A percentile compares a stretch with the other conserved stretches of the same genome.
Conservation (phyloP, 2,329 filamentous ascomycete genomes). For the Zasmidium cellare region DNA sequence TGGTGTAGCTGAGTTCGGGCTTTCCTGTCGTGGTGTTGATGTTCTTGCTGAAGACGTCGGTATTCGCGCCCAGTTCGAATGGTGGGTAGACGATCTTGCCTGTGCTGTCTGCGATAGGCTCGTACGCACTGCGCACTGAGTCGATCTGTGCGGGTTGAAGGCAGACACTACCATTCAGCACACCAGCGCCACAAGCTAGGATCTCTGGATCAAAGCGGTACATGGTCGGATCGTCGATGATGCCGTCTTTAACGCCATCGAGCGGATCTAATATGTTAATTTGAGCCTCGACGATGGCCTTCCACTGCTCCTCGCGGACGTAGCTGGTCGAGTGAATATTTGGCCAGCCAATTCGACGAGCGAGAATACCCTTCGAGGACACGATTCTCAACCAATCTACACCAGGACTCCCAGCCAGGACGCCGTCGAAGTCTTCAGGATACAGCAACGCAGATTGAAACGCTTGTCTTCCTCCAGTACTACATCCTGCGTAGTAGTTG, state of each 20-base stretch:
- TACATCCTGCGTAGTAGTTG: slow-evolving; percentile 49
- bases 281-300: slow-evolving; percentile 20
- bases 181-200: slow-evolving; percentile 31
- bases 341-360: slow-evolving; percentile 26
- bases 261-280: slow-evolving; percentile 12
- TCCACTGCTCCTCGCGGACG: background rate
- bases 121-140: too few species aligned
- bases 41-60: slow-evolving; percentile 33
- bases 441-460: slow-evolving; percentile 45
- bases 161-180: slow-evolving; percentile 36
- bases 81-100: background rate
- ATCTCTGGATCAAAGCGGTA: too few species aligned
- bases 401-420: slow-evolving; percentile 45
- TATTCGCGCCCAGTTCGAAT: background rate
- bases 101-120: too few species aligned
- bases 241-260: too few species aligned
- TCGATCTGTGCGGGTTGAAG: too few species aligned
- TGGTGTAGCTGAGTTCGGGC: slow-evolving; percentile 46
- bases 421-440: slow-evolving; percentile 50
- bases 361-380: slow-evolving; percentile 40
- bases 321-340: background rate
- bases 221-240: too few species aligned
- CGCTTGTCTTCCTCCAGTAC: slow-evolving; percentile 47
- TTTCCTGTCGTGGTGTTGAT: slow-evolving; percentile 39
- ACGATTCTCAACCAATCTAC: slow-evolving; percentile 42